Conservation (phyloP, 495 filamentous ascomycete genomes). For the Darksidea phi region DNA sequence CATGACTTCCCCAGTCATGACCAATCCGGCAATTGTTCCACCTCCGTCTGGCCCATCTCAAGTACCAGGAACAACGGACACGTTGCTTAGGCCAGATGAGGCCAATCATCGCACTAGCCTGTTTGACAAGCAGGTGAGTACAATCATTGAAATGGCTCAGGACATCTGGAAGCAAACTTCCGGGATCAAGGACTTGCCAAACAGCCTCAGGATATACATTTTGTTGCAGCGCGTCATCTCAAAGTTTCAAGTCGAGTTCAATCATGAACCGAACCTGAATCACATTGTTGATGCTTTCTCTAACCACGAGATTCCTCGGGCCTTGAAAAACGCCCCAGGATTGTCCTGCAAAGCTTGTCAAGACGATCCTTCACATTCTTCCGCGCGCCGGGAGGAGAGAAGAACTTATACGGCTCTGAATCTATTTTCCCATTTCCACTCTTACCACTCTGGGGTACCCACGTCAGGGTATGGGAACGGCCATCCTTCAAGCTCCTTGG, state of each 20-base stretch:
- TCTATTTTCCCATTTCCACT: constrained; percentile 67
- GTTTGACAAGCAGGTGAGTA: constrained; percentile 54
- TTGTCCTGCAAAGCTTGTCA: constrained; percentile 63
- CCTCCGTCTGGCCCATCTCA: constrained; percentile 1
- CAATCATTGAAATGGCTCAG: constrained; percentile 56
- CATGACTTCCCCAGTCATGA: constrained; percentile 21
- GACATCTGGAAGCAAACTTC: constrained; percentile 62
- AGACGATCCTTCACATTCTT: constrained; percentile 8
- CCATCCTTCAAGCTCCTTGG: constrained; percentile 39
- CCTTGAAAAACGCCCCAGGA: constrained; percentile 64
- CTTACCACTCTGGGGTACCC: constrained; percentile 51
- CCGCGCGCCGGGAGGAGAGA: constrained; percentile 40
- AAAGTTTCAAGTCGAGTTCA: constrained; percentile 56
- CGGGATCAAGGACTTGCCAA: constrained; percentile 61
- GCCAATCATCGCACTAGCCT: constrained; percentile 28
- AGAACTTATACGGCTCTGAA: constrained; percentile 60
- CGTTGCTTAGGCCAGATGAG: neutral
- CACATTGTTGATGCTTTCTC: constrained; percentile 68
- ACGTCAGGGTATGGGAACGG: constrained; percentile 35
- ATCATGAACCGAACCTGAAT: constrained; percentile 54
- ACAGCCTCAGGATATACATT: constrained; percentile 61
- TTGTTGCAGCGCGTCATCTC: constrained; percentile 61
- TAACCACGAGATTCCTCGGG: constrained; percentile 62
- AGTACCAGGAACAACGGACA: neutral
- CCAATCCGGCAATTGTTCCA: constrained; percentile 8